phyloP scores from a whole-genome alignment of 345 rosid genomes.

The Erodium maritimum region DNA sequence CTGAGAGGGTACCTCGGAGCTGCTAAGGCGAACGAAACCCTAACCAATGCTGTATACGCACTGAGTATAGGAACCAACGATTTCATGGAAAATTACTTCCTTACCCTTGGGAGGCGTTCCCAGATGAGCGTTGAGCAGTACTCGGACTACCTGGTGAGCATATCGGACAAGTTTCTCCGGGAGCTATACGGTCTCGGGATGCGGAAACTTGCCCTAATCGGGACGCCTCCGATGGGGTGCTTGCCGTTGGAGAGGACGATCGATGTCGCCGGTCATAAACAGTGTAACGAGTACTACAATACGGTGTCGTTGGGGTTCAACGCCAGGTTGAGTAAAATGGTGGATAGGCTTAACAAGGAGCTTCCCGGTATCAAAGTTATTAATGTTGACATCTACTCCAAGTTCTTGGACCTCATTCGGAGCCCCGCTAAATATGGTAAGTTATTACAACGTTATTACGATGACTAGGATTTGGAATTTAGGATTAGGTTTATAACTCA shows the following conservation, averaged over 20 bases:
- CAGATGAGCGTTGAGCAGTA: constrained; percentile 18
- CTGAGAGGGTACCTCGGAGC: constrained; percentile 22
- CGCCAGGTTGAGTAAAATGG: constrained; percentile 24
- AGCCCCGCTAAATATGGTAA: constrained; percentile 32
- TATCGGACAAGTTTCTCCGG: constrained; percentile 20
- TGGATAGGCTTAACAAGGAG: constrained; percentile 23
- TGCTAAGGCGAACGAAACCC: constrained; percentile 9
- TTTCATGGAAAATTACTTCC: constrained; percentile 42
- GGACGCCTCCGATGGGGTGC: too few species aligned
- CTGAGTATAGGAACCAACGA: constrained; percentile 51
- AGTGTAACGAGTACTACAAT: constrained; percentile 24
- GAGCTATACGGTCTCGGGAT: constrained; percentile 27
- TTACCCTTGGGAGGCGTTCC: constrained; percentile 16
- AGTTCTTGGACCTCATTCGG: constrained; percentile 25
- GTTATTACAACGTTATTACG: not conserved
- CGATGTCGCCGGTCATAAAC: constrained; percentile 13
- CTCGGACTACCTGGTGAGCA: constrained; percentile 24
- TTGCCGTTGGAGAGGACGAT: constrained; percentile 37
- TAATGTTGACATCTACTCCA: constrained; percentile 21
- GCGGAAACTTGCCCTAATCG: constrained; percentile 28
- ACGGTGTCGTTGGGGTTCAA: constrained; percentile 29
- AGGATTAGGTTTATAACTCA: too few species aligned
- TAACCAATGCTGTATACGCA: constrained; percentile 20
- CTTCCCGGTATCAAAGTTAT: constrained; percentile 34
- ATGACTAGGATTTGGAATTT: too few species aligned